Conservation (phyloP, 805 yeast species). For the Candida incommunis region DNA sequence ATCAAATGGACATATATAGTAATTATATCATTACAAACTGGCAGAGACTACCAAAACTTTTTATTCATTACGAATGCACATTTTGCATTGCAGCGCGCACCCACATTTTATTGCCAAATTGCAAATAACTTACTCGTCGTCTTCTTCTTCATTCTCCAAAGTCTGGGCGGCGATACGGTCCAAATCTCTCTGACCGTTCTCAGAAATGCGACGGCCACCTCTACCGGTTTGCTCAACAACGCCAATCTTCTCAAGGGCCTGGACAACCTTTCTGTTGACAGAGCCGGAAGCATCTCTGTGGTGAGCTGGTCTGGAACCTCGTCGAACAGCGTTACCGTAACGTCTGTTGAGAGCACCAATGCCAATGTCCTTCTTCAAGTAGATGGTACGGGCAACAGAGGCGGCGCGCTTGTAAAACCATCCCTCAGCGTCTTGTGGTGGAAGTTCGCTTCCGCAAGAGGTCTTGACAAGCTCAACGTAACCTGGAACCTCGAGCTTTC, state of each 20-base stretch:
- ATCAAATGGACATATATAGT: constrained; percentile 1
- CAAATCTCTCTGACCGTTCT: constrained; percentile 99
- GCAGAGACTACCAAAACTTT: constrained; percentile 4
- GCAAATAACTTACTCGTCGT: constrained; percentile 20
- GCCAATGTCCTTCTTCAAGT: constrained; percentile 99
- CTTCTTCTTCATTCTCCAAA: constrained; percentile 72
- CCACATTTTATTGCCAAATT: neutral
- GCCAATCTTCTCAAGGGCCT: constrained; percentile 97
- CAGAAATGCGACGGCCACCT: constrained; percentile 99
- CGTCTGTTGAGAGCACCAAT: constrained; percentile 97
- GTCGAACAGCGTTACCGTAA: constrained; percentile 98
- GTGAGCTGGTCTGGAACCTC: constrained; percentile 97
- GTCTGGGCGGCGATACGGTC: constrained; percentile 99
- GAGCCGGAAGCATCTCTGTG: constrained; percentile 99
- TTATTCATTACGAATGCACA: constrained; percentile 7
- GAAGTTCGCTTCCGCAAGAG: constrained; percentile 95
- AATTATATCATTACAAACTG: neutral
- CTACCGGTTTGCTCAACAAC: constrained; percentile 90
- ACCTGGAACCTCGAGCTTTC: constrained; percentile 99
- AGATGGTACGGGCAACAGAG: constrained; percentile 99
- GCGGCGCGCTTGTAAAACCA: constrained; percentile 99
- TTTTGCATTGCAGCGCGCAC: neutral
- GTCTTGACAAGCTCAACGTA: constrained; percentile 99
- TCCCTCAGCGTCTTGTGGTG: constrained; percentile 98
- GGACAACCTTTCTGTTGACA: constrained; percentile 95